phyloP scores from a whole-genome alignment of 805 yeast genomes.

The Starmerella vitae region DNA sequence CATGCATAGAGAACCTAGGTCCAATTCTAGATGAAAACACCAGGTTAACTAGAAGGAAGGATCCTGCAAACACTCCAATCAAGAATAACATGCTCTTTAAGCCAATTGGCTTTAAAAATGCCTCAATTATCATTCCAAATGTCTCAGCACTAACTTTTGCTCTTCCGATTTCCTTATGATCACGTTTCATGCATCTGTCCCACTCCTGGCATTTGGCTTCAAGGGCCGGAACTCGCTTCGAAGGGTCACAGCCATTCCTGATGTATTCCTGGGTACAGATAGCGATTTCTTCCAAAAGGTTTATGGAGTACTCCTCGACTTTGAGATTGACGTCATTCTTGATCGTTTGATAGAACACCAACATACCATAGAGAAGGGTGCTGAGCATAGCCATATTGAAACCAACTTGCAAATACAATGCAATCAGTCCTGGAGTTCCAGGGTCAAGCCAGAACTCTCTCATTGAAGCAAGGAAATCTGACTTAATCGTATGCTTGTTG shows the following conservation, averaged over 20 bases:
- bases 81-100: slow-evolving; percentile 46
- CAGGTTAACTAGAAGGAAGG: slow-evolving; percentile 24
- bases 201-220: slow-evolving; percentile 57
- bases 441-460: slow-evolving; percentile 20
- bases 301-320: slow-evolving; percentile 47
- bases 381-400: slow-evolving; percentile 43
- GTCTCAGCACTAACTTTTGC: slow-evolving; percentile 69
- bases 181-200: slow-evolving; percentile 72
- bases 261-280: slow-evolving; percentile 56
- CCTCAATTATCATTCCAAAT: slow-evolving; percentile 66
- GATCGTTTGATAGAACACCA: slow-evolving; percentile 42
- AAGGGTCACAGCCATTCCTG: slow-evolving; percentile 52
- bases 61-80: slow-evolving; percentile 22
- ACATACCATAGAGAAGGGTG: slow-evolving; percentile 39
- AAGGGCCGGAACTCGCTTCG: slow-evolving; percentile 61
- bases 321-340: slow-evolving; percentile 58
- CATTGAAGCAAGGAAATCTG: not conserved
- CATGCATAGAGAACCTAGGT: slow-evolving; percentile 13
- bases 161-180: slow-evolving; percentile 52
- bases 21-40: slow-evolving; percentile 22
- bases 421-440: slow-evolving; percentile 38
- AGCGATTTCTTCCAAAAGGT: slow-evolving; percentile 50
- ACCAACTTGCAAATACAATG: slow-evolving; percentile 49
- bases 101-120: slow-evolving; percentile 57
- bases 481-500: too few species aligned